Evolutionary conservation across 257 asterid species (phyloP).

Genomic region (Solanum raphanifolium): DNA sequence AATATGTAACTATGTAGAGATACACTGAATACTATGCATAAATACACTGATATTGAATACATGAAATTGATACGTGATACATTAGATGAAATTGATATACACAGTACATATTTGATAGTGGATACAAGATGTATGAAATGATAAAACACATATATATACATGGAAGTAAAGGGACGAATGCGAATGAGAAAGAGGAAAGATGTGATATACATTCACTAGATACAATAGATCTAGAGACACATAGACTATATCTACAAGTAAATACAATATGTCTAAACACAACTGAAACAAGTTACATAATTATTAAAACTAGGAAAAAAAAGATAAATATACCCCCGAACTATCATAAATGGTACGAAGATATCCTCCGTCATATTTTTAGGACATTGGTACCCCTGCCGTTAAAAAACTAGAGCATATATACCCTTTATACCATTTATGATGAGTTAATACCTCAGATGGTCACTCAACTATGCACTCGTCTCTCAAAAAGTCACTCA

Average conservation of each 20-base stretch:
- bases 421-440: background rate
- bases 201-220: background rate
- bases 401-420: fast-evolving
- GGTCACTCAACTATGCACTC: too few relatives aligned
- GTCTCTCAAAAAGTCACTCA: too few relatives aligned
- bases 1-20: background rate
- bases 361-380: background rate
- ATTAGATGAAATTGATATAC: background rate
- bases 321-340: fast-evolving
- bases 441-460: too few relatives aligned
- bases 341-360: background rate
- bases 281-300: background rate
- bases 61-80: background rate
- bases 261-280: too few relatives aligned
- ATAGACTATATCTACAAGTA: too few relatives aligned
- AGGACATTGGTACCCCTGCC: fast-evolving
- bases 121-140: background rate
- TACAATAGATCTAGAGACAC: background rate
- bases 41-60: fast-evolving
- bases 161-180: background rate
- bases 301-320: too few relatives aligned
- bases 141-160: background rate
- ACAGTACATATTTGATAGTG: background rate
- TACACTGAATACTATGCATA: background rate
- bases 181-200: fast-evolving